These are phyloP conservation scores for Cyphellophora attinorum DNA, from an alignment of 2,329 filamentous ascomycete species.

Conservation along the genomic window DNA sequence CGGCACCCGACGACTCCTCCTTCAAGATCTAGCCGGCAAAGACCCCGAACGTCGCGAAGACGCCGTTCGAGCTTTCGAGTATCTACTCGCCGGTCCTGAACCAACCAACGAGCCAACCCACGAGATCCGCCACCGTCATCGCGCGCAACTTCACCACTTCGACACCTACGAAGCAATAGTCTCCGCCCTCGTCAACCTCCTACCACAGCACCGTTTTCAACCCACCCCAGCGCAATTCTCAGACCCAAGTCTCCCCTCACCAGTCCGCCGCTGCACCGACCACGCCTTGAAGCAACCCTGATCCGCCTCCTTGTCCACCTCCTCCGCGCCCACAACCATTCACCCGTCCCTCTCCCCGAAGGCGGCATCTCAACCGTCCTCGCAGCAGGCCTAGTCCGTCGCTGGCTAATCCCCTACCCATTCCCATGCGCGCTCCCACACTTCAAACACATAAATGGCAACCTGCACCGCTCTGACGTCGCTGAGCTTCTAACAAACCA, in stretches of 20 bases:
- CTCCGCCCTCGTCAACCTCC: slow-evolving; percentile 13
- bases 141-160: slow-evolving; percentile 31
- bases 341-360: slow-evolving; percentile 1
- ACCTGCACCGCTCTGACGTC: slow-evolving; percentile 32
- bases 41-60: slow-evolving; percentile 27
- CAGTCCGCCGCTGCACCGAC: slow-evolving; percentile 18
- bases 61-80: slow-evolving; percentile 30
- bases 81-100: neutral
- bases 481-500: slow-evolving; percentile 26
- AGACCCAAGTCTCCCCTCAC: slow-evolving; percentile 14
- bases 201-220: slow-evolving; percentile 7
- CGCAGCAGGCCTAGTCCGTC: slow-evolving; percentile 56
- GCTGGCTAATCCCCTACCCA: slow-evolving; percentile 64
- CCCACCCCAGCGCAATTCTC: too few species aligned
- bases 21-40: slow-evolving; percentile 31
- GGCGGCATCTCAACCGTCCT: slow-evolving; percentile 40
- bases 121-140: slow-evolving; percentile 29
- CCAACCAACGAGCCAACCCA: slow-evolving; percentile 2
- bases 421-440: slow-evolving; percentile 47
- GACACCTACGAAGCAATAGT: slow-evolving; percentile 19
- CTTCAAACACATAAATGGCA: slow-evolving; percentile 29
- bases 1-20: slow-evolving; percentile 28
- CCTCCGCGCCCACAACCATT: slow-evolving; percentile 43
- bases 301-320: slow-evolving; percentile 50
- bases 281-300: slow-evolving; percentile 32